A percentile compares a stretch with the other conserved stretches of the same genome.
phyloP scores from a whole-genome alignment of 148 eudicot species.

The Diospyros kaki region DNA sequence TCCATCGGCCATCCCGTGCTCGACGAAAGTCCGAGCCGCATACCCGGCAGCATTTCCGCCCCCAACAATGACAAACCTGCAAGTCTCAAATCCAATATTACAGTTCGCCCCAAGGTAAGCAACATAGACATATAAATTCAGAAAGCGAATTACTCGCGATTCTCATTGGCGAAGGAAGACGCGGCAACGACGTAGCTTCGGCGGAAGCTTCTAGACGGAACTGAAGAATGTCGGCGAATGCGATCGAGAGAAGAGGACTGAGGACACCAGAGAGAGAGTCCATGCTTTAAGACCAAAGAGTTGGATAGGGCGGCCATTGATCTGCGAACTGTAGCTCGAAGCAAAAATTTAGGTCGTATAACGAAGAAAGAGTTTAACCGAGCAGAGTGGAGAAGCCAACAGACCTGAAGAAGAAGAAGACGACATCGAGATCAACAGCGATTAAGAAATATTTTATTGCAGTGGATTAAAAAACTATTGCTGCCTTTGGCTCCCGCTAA shows the following conservation, averaged over 20 bases:
- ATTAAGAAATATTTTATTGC: background rate
- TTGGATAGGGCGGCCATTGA: conserved; percentile 56
- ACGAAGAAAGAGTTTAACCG: background rate
- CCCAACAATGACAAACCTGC: conserved; percentile 90
- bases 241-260: conserved; percentile 36
- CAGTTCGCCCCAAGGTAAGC: background rate
- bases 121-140: background rate
- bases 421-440: conserved; percentile 14
- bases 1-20: conserved; percentile 88
- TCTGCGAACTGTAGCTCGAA: conserved; percentile 36
- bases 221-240: conserved; percentile 16
- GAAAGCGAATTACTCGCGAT: conserved; percentile 55
- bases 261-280: conserved; percentile 45
- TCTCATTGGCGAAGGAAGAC: conserved; percentile 69
- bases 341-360: background rate
- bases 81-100: conserved; percentile 8
- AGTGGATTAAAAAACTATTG: background rate
- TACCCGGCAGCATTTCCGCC: conserved; percentile 99
- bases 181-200: conserved; percentile 55
- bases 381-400: background rate
- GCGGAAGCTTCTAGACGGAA: conserved; percentile 43
- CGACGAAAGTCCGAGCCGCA: conserved; percentile 86
- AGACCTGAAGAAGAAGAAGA: conserved; percentile 30
- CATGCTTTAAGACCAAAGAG: conserved; percentile 53
- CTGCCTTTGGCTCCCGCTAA: conserved; percentile 14